These are phyloP conservation scores for Leucosporidium creatinivorum DNA, from an alignment of 768 basidiomycete species.

Conservation along the genomic window DNA sequence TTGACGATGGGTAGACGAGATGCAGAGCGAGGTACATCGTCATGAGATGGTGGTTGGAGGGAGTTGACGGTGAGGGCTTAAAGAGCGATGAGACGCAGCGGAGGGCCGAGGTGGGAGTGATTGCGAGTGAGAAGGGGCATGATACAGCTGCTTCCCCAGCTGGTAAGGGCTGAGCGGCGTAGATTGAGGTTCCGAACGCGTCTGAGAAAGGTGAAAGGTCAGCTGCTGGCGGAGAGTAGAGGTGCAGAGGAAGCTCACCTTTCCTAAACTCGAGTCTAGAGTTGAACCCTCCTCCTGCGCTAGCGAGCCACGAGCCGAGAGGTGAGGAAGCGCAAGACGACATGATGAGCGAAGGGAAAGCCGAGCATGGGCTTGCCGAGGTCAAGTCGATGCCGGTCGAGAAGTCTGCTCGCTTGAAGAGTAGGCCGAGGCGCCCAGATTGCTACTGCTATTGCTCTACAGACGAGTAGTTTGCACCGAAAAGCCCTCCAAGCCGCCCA, in stretches of 20 bases:
- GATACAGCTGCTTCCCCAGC: conserved; percentile 37
- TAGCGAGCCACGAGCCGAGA: background rate
- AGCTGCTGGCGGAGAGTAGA: too few species aligned
- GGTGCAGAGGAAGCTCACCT: too few species aligned
- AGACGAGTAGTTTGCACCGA: too few species aligned
- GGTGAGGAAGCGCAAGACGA: background rate
- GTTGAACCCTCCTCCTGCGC: conserved; percentile 2
- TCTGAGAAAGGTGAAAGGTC: background rate
- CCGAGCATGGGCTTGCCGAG: too few species aligned
- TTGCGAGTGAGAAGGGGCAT: conserved; percentile 41
- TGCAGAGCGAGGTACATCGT: conserved; percentile 40
- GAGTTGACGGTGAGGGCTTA: background rate
- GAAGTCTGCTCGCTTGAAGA: too few species aligned
- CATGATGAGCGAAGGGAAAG: background rate
- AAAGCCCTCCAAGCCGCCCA: too few species aligned
- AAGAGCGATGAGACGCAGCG: background rate
- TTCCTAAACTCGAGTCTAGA: background rate
- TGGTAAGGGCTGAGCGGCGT: conserved; percentile 26
- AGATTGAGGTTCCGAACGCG: conserved; percentile 36
- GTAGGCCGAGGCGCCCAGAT: too few species aligned
- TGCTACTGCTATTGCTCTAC: too few species aligned
- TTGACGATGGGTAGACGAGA: conserved; percentile 16
- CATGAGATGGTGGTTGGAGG: conserved; percentile 34
- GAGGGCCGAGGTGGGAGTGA: conserved; percentile 38
- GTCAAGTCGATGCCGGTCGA: too few species aligned